phyloP scores from a whole-genome alignment of 768 basidiomycete species.

The Tubosaeta sp. region DNA sequence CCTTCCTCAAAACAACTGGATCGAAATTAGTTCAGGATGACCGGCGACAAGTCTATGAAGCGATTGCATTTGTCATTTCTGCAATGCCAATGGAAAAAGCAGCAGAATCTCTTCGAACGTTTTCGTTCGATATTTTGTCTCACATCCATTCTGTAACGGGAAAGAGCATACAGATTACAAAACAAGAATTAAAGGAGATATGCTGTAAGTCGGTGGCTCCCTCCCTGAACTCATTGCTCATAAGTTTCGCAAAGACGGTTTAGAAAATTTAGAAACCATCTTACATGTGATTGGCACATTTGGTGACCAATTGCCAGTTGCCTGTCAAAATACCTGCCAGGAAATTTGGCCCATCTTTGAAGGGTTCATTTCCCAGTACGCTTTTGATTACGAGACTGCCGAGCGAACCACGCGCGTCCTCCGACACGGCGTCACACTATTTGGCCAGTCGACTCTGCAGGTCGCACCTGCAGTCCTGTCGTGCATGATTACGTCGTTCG shows the following conservation, averaged over 20 bases:
- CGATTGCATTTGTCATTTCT: conserved; percentile 91
- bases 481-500: conserved; percentile 76
- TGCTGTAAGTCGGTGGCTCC: conserved; percentile 50
- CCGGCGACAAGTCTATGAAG: conserved; percentile 88
- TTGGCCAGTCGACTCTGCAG: conserved; percentile 59
- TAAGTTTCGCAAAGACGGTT: conserved; percentile 49
- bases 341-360: conserved; percentile 87
- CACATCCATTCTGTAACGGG: conserved; percentile 62
- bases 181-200: conserved; percentile 65
- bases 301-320: conserved; percentile 74
- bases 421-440: conserved; percentile 79
- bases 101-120: conserved; percentile 80
- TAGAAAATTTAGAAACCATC: conserved; percentile 95
- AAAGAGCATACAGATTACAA: conserved; percentile 53
- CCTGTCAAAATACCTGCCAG: conserved; percentile 72
- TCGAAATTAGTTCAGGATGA: conserved; percentile 81
- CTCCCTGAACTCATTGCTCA: conserved; percentile 5
- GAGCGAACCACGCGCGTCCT: conserved; percentile 84
- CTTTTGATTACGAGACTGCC: conserved; percentile 66
- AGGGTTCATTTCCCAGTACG: conserved; percentile 71
- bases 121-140: conserved; percentile 79
- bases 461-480: conserved; percentile 68
- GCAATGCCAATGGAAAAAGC: conserved; percentile 90
- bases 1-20: conserved; percentile 79
- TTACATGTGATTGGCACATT: conserved; percentile 76